Percentiles rank a stretch among this genome's conserved stretches.
Evolutionary conservation across 2,329 filamentous ascomycete species (phyloP).

Genomic region (Drechslera avenae): DNA sequence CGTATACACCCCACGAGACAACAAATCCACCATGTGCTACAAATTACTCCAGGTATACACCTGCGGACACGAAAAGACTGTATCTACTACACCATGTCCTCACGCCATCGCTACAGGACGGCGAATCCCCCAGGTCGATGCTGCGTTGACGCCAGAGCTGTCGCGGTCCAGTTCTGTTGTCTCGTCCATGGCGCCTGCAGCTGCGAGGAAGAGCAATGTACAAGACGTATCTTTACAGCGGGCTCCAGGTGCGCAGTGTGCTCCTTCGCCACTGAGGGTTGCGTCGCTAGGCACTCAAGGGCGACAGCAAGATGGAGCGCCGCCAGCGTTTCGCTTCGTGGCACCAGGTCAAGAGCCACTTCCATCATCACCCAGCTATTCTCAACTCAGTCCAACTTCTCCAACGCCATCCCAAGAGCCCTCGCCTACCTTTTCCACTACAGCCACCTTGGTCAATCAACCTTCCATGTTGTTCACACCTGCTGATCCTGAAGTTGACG

Average conservation of each 20-base stretch:
- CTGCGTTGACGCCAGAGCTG: not conserved
- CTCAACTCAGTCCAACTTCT: not conserved
- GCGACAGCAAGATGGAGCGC: not conserved
- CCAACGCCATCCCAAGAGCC: not conserved
- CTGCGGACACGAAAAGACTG: conserved; percentile 31
- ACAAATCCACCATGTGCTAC: conserved; percentile 27
- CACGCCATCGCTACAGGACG: conserved; percentile 16
- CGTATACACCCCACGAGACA: too few species aligned
- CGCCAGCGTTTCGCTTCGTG: conserved; percentile 12
- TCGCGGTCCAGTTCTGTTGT: conserved; percentile 14
- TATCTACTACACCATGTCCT: conserved; percentile 37
- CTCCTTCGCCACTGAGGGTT: not conserved
- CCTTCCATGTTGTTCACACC: not conserved
- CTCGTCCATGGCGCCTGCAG: conserved; percentile 5
- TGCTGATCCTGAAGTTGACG: not conserved
- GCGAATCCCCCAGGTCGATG: not conserved
- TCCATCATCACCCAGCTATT: not conserved
- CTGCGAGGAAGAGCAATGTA: not conserved
- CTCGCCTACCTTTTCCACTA: conserved; percentile 2
- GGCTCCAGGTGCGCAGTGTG: not conserved
- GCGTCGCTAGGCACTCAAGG: not conserved
- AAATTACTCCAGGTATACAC: conserved; percentile 33
- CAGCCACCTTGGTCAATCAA: conserved; percentile 3
- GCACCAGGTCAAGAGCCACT: not conserved
- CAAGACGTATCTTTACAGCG: not conserved